Evolutionary conservation across 805 yeast genomes (phyloP), one percentile per base, ranked within the genome.

Genomic region (Starmerella stigmatis): DNA sequence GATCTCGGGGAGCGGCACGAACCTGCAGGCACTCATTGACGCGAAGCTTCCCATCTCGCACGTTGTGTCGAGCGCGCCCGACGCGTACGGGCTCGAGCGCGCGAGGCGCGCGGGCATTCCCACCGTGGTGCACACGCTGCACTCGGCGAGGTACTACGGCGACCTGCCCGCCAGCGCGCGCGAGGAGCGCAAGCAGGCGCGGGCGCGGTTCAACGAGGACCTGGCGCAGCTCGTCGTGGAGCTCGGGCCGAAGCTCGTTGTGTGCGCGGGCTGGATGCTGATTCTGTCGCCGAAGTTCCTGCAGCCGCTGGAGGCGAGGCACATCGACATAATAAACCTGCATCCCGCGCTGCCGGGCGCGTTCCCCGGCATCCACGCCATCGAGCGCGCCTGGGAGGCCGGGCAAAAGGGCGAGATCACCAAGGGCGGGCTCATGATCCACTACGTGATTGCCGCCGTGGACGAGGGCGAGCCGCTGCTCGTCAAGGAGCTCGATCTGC

Each of bases 261-360:
- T 92, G 5, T 92, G 98, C 66, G 98, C 98, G 4, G 98, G 98
- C 2, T 92, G 98, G 98, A 80, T 92, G 88, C 73, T 92, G 43
- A 92, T 92, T 47, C 70, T 92, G 48, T 82, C 96, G 1, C 78
- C 85, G 3, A 70, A 75, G 17, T 86, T 86, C 54, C 69, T 92
- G 49, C 65, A 68, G 31, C 86, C 88, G 3, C 63, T 88, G 27
- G 75, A 69, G 41, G 61, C 71, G 2, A 75, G 71, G 3, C 67
- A 72, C 1, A 72, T 86, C 23, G 84, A 88, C 29, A 88, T 92
- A 51, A 86, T 92, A 57, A 92, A 92, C 59, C 68, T 92, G 49
- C 98, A 92, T 62, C 98, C 98, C 5, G 97, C 98, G 0, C 74
- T 92, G 48, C 98, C 98, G 1, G 95, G 95, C 22, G 86, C 86